phyloP scores from a whole-genome alignment of 345 rosid species.

The Ailanthus altissimus region DNA sequence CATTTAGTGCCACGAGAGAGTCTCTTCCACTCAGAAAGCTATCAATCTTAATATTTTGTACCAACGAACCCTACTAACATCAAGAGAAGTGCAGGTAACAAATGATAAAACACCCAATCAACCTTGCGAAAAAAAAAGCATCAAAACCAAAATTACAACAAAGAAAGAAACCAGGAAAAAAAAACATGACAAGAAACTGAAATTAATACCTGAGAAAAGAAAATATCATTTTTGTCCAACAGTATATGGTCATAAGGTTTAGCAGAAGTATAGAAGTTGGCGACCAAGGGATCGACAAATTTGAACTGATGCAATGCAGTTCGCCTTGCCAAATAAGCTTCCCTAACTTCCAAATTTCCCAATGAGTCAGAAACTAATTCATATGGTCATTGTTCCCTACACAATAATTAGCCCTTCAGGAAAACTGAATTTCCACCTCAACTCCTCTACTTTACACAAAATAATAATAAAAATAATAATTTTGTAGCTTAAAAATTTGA shows the following conservation, averaged over 20 bases:
- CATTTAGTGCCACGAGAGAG: slow-evolving; percentile 23
- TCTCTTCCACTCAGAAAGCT: slow-evolving; percentile 24
- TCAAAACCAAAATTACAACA: neutral
- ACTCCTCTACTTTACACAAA: neutral
- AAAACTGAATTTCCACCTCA: neutral
- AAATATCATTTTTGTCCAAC: slow-evolving; percentile 38
- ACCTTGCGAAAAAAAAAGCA: neutral
- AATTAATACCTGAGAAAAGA: slow-evolving; percentile 49
- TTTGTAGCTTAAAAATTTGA: neutral
- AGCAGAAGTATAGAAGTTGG: slow-evolving; percentile 22
- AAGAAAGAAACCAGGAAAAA: too few relatives aligned
- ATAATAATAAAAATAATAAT: too few relatives aligned
- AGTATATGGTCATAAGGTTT: slow-evolving; percentile 38
- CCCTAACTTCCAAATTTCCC: slow-evolving; percentile 37
- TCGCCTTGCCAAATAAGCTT: slow-evolving; percentile 47
- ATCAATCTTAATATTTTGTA: slow-evolving; percentile 30
- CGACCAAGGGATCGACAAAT: slow-evolving; percentile 50
- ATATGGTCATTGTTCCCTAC: slow-evolving; percentile 55
- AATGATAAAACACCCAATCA: neutral
- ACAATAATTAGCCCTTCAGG: neutral
- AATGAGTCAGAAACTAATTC: slow-evolving; percentile 24
- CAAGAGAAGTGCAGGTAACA: neutral
- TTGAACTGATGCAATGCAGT: slow-evolving; percentile 50
- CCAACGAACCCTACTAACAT: slow-evolving; percentile 41
- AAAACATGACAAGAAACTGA: neutral